Evolutionary conservation across 495 filamentous ascomycete species (phyloP), one percentile per base, ranked within the genome.

Genomic region (Neurospora sp.): DNA sequence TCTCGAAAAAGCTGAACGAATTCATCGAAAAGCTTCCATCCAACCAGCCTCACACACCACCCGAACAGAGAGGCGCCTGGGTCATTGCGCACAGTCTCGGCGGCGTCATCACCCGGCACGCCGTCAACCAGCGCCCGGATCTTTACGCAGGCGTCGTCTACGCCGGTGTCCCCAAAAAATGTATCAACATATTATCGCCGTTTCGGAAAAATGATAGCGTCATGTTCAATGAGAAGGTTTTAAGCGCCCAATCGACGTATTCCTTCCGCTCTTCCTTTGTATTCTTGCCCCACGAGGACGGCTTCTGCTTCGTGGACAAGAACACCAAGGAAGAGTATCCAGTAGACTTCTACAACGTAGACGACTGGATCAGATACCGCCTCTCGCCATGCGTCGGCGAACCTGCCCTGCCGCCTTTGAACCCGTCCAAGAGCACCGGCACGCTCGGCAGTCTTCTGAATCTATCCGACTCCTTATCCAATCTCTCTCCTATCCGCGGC

Each of bases 71-170:
- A 70, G 95, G 96, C 9, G 94, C 91, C 1, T 85, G 87, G 38
- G 91, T 99, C 20, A 91, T 98, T 70, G 92, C 95, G 2, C 96
- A 98, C 81, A 94, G 91, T 73, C 86, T 98, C 16, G 95, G 95
- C 20, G 96, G 95, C 0, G 83, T 98, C 27, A 94, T 99, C 72
- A 93, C 93, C 3, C 88, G 95, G 3, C 93, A 98, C 80, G 94
- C 93, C 4, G 89, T 98, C 38, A 99, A 98, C 77, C 87, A 92
- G 76, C 88, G 90, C 5, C 95, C 96, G 0, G 92, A 96, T 14
- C 86, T 99, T 18, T 96, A 98, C 76, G 88, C 91, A 0, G 94
- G 95, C 0, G 91, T 97, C 9, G 74, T 98, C 1, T 99, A 91
- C 3, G 27, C 27, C 3, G 27, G 27, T 3, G 27, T 31, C n/a